Evolutionary conservation across 805 yeast species (phyloP).

Genomic region (Helenozyma rhizophorensis): DNA sequence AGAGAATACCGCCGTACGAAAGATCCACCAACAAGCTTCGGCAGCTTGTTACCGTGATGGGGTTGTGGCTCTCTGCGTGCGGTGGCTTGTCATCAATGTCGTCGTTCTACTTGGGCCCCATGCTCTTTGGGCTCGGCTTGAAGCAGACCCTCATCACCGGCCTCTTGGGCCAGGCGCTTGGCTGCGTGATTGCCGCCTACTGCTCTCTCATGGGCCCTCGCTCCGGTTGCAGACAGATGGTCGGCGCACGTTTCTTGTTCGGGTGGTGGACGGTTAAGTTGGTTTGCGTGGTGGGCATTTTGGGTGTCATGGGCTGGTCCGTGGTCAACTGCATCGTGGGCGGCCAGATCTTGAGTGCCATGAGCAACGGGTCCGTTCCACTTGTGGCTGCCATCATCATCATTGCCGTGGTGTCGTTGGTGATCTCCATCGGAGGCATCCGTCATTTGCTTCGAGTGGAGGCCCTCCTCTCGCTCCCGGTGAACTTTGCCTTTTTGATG

Average conservation of each 20-base stretch:
- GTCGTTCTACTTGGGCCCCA: constrained; percentile 70
- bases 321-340: constrained; percentile 86
- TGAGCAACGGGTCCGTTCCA: constrained; percentile 64
- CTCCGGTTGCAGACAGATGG: constrained; percentile 88
- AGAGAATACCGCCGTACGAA: constrained; percentile 65
- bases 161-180: constrained; percentile 57
- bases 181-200: constrained; percentile 76
- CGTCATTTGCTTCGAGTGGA: constrained; percentile 66
- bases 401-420: constrained; percentile 57
- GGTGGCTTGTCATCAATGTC: constrained; percentile 92
- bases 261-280: constrained; percentile 85
- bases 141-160: constrained; percentile 62
- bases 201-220: constrained; percentile 87
- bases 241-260: constrained; percentile 70
- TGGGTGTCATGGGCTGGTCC: constrained; percentile 91
- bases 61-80: constrained; percentile 81
- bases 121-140: constrained; percentile 65
- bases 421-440: constrained; percentile 76
- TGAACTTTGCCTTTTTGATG: constrained; percentile 59
- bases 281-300: constrained; percentile 63
- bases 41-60: constrained; percentile 46
- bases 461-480: constrained; percentile 63
- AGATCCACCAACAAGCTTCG: constrained; percentile 39
- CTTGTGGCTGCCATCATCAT: constrained; percentile 71
- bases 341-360: constrained; percentile 70